Evolutionary conservation across 108 stramenopile species (phyloP).

Genomic region (Pseudonitzschia multiseries): DNA sequence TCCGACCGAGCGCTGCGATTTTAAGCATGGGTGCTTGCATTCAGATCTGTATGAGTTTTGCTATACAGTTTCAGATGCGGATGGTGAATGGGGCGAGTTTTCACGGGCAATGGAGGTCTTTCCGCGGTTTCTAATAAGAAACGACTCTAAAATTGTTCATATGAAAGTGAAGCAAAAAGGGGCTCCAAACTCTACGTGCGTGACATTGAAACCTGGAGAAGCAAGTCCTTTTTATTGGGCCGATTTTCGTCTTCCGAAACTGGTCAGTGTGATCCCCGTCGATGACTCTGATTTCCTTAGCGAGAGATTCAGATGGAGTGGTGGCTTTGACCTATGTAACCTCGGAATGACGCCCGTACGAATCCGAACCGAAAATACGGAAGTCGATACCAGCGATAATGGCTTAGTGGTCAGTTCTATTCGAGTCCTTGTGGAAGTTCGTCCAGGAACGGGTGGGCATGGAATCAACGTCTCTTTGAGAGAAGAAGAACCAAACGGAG

Average conservation of each 20-base stretch:
- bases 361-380: constrained; percentile 20
- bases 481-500: constrained; percentile 58
- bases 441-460: constrained; percentile 62
- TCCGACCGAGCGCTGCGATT: constrained; percentile 4
- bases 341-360: constrained; percentile 68
- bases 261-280: constrained; percentile 50
- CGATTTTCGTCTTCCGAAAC: constrained; percentile 55
- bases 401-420: constrained; percentile 16
- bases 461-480: constrained; percentile 62
- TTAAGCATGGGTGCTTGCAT: constrained; percentile 23
- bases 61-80: constrained; percentile 54
- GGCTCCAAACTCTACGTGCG: constrained; percentile 37
- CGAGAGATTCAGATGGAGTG: constrained; percentile 59
- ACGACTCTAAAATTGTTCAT: constrained; percentile 46
- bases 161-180: constrained; percentile 72
- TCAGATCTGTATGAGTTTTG: constrained; percentile 56
- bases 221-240: constrained; percentile 65
- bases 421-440: constrained; percentile 50
- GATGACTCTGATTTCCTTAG: not conserved
- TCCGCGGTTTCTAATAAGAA: constrained; percentile 62
- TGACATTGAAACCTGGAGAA: constrained; percentile 40
- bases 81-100: constrained; percentile 73
- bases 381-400: not conserved
- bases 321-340: constrained; percentile 70
- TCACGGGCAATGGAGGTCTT: constrained; percentile 53